These are phyloP conservation scores for Schwanniomyces etchellsii DNA, from an alignment of 1,139 yeast species.

Conservation along the genomic window DNA sequence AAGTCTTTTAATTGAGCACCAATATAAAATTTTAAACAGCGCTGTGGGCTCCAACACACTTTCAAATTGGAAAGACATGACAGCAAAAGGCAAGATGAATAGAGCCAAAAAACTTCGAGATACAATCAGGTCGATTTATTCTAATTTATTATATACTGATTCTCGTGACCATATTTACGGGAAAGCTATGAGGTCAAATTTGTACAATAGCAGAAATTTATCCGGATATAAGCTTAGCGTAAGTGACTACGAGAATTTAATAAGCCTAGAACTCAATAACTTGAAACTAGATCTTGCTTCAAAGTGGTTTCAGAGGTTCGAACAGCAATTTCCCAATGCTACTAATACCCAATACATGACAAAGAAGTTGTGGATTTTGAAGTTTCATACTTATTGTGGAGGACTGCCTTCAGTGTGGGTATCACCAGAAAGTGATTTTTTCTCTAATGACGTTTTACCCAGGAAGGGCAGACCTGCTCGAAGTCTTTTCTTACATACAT, in stretches of 20 bases:
- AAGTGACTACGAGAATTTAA: slow-evolving; percentile 35
- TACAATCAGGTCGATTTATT: slow-evolving; percentile 23
- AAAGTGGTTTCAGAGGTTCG: slow-evolving; percentile 34
- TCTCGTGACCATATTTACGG: slow-evolving; percentile 18
- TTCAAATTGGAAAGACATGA: slow-evolving; percentile 3
- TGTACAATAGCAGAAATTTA: slow-evolving; percentile 13
- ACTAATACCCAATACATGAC: slow-evolving; percentile 19
- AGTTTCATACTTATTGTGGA: slow-evolving; percentile 28
- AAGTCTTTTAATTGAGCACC: slow-evolving; percentile 17
- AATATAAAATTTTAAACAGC: slow-evolving; percentile 11
- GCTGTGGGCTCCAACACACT: slow-evolving; percentile 6
- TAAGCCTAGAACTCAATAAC: slow-evolving; percentile 28
- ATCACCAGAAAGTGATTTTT: slow-evolving; percentile 16
- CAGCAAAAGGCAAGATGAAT: slow-evolving; percentile 2
- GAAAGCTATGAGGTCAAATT: slow-evolving; percentile 11
- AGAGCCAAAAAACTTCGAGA: slow-evolving; percentile 10
- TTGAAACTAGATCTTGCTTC: slow-evolving; percentile 35
- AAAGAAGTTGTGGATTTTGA: slow-evolving; percentile 28
- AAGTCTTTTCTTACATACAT: slow-evolving; percentile 13
- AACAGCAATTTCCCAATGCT: slow-evolving; percentile 14
- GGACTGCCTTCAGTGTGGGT: slow-evolving; percentile 32
- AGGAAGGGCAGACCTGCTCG: slow-evolving; percentile 7
- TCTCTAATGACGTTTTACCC: slow-evolving; percentile 13
- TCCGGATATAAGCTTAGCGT: slow-evolving; percentile 19
- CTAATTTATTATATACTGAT: slow-evolving; percentile 19